Evolutionary conservation across 306 rosid species (phyloP), one percentile per base, ranked within the genome.

Genomic region (Clitoria ternatea): DNA sequence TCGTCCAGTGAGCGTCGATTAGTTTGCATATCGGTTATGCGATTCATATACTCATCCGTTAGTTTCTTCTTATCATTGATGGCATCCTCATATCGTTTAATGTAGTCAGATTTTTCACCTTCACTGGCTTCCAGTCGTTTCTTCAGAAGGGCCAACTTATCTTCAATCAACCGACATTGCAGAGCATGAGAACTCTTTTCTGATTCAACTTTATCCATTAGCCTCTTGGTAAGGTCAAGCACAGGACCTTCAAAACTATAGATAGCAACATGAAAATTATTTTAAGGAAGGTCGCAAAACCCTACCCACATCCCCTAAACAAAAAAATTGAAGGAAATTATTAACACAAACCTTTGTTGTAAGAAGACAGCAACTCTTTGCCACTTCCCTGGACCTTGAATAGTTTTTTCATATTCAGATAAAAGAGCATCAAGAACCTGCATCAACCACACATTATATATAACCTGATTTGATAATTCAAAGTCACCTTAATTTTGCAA

Each of bases 381-480:
- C 97, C 97, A 95, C 76, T 95, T 95, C 75, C 85, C 91, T 15
- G 96, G 99, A 79, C 93, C 96, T 29, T 85, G 93, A 77, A 83
- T 69, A 73, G 87, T 81, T 75, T 80, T 74, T 66, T 91, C 96
- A 73, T 87, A 95, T 52, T 91, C 99, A 1, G 89, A 80, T 33
- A 95, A 32, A 70, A 95, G 97, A 70, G 84, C 89, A 79, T 88
- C 99, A 70, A 95, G 89, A 88, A 87, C 96, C 99, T 95, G 81
- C 55, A 82, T 42, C 61, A 71, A 24, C 71, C 42, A 70, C 20
- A 63, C 35, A 73, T 35, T 29, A 53, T 14, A 53, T 14, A 30
- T 48, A 74, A 68, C 62, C 18, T 53, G 26, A 27, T 20, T 61
- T 32, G 66, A 66, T 4, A 71, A n/a, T n/a, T n/a, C n/a, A n/a